phyloP scores from a whole-genome alignment of 1,139 yeast species.

The Ogataea hybrid region DNA sequence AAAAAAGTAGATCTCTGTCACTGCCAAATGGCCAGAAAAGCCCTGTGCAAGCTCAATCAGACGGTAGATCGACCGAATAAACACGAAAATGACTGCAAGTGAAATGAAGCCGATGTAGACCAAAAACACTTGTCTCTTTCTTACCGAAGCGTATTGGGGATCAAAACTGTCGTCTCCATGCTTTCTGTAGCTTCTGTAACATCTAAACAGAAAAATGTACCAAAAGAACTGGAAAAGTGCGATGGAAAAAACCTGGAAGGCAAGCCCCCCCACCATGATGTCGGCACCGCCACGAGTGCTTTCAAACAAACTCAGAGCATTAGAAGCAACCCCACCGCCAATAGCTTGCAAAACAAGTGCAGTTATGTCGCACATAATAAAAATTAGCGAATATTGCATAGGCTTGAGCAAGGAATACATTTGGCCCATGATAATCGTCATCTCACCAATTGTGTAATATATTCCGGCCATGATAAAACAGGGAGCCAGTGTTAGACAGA shows the following conservation, averaged over 20 bases:
- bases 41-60: slow-evolving; percentile 79
- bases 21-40: slow-evolving; percentile 67
- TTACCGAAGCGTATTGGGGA: slow-evolving; percentile 40
- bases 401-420: slow-evolving; percentile 64
- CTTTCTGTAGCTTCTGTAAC: slow-evolving; percentile 36
- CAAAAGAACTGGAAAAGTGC: slow-evolving; percentile 56
- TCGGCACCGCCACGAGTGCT: slow-evolving; percentile 56
- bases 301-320: slow-evolving; percentile 40
- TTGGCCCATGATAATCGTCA: slow-evolving; percentile 68
- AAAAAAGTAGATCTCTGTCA: slow-evolving; percentile 71
- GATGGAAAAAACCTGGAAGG: slow-evolving; percentile 77
- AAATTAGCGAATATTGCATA: slow-evolving; percentile 69
- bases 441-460: slow-evolving; percentile 72
- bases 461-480: slow-evolving; percentile 90
- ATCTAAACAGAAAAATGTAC: slow-evolving; percentile 48
- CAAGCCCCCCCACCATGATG: slow-evolving; percentile 80
- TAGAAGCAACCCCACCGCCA: slow-evolving; percentile 79
- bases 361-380: slow-evolving; percentile 29
- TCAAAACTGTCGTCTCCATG: slow-evolving; percentile 32
- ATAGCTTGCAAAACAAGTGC: slow-evolving; percentile 75
- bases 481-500: slow-evolving; percentile 77
- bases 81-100: slow-evolving; percentile 55
- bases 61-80: slow-evolving; percentile 76
- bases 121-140: slow-evolving; percentile 41
- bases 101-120: slow-evolving; percentile 54